Evolutionary conservation across 2,329 filamentous ascomycete species (phyloP).

Genomic region (Aspergillus aculeatinus): DNA sequence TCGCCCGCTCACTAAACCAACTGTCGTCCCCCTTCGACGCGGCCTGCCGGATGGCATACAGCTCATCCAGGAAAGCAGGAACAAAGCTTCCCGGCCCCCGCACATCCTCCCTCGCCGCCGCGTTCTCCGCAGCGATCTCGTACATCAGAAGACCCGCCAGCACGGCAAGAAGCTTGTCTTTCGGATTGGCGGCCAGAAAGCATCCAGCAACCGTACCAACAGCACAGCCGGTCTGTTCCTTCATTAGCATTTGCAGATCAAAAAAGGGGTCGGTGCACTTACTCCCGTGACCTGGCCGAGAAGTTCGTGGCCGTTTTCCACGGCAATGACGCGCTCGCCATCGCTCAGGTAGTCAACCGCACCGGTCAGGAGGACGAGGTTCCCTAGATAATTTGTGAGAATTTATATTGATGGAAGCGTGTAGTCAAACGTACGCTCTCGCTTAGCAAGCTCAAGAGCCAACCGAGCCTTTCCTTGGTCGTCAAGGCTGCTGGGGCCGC

Average conservation of each 20-base stretch:
- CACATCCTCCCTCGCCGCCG: constrained; percentile 59
- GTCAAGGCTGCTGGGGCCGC: constrained; percentile 56
- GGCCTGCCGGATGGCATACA: constrained; percentile 48
- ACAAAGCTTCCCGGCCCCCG: constrained; percentile 83
- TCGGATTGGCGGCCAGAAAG: constrained; percentile 63
- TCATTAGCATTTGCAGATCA: background rate
- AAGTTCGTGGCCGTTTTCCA: constrained; percentile 72
- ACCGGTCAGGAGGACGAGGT: constrained; percentile 80
- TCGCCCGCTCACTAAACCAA: constrained; percentile 39
- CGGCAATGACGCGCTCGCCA: constrained; percentile 63
- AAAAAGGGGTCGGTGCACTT: constrained; percentile 15
- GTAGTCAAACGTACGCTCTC: constrained; percentile 51
- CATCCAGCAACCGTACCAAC: constrained; percentile 79
- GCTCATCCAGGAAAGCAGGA: constrained; percentile 76
- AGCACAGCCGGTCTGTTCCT: constrained; percentile 68
- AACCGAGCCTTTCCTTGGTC: constrained; percentile 59
- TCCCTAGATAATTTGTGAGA: constrained; percentile 34
- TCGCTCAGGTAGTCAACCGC: constrained; percentile 74
- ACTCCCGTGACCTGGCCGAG: constrained; percentile 49
- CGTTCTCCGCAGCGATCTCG: constrained; percentile 73
- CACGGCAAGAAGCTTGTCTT: constrained; percentile 69
- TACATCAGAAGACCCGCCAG: constrained; percentile 74
- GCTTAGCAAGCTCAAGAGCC: constrained; percentile 64
- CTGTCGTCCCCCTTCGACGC: constrained; percentile 33
- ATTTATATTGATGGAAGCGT: background rate